Evolutionary conservation across 208 protist species (phyloP).

Genomic region (Leishmania turanica): DNA sequence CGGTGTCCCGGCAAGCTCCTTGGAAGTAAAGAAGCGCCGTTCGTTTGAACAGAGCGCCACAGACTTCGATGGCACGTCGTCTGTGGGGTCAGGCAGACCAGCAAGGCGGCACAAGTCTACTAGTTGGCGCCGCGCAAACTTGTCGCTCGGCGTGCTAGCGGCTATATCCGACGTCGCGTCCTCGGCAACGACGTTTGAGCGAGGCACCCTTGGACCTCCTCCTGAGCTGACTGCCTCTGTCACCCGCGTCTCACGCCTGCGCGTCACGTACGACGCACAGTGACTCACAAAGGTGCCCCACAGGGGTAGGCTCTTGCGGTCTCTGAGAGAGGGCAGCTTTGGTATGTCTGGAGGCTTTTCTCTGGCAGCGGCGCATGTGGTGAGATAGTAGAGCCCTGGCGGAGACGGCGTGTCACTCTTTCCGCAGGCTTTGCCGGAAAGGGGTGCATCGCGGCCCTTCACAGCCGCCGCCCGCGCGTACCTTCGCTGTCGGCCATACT

Average conservation of each 20-base stretch:
- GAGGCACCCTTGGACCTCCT: slow-evolving; percentile 22
- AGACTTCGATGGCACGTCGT: background rate
- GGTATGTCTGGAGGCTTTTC: slow-evolving; percentile 22
- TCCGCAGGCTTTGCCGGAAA: slow-evolving; percentile 28
- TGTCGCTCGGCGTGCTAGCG: slow-evolving; percentile 36
- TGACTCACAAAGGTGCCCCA: slow-evolving; percentile 24
- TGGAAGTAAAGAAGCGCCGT: slow-evolving; percentile 47
- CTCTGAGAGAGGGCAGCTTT: slow-evolving; percentile 13
- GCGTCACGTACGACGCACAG: slow-evolving; percentile 29
- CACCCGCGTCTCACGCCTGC: slow-evolving; percentile 1
- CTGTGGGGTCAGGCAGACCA: slow-evolving; percentile 44
- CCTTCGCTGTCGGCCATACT: slow-evolving; percentile 33
- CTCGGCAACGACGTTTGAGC: slow-evolving; percentile 29
- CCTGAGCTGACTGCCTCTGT: slow-evolving; percentile 16
- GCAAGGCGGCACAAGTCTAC: slow-evolving; percentile 31
- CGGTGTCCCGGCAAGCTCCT: slow-evolving; percentile 64
- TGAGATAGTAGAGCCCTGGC: slow-evolving; percentile 51
- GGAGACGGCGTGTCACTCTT: slow-evolving; percentile 50
- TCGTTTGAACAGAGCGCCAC: slow-evolving; percentile 1
- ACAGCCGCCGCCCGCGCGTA: slow-evolving; percentile 38
- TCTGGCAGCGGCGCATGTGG: slow-evolving; percentile 9
- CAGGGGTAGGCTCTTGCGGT: slow-evolving; percentile 9
- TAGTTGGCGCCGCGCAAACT: slow-evolving; percentile 33
- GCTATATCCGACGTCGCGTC: slow-evolving; percentile 35
- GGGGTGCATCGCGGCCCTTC: slow-evolving; percentile 34